A percentile compares a stretch with the other conserved stretches of the same genome.
Evolutionary conservation across 345 rosid genomes (phyloP).

Genomic region (Salix exigua): DNA sequence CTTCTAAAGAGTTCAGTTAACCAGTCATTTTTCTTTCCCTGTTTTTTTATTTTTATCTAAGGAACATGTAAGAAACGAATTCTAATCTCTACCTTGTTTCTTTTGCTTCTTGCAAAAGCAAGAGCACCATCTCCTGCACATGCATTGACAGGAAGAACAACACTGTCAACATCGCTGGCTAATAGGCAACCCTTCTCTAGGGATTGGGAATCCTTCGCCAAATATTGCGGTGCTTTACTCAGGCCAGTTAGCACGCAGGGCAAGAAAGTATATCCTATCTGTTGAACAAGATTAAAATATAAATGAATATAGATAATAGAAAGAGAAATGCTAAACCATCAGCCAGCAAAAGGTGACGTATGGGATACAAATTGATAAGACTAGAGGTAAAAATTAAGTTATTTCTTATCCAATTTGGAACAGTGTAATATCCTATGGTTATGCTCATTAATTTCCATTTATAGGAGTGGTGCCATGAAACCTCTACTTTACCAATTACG

Average conservation of each 20-base stretch:
- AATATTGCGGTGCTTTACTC: slow-evolving; percentile 52
- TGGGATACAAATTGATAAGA: background rate
- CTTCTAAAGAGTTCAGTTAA: background rate
- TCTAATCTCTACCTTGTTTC: slow-evolving; percentile 28
- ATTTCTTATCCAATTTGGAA: background rate
- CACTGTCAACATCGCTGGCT: slow-evolving; percentile 51
- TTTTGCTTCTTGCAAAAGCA: slow-evolving; percentile 49
- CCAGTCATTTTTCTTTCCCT: background rate
- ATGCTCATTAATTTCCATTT: background rate
- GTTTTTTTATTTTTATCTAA: background rate
- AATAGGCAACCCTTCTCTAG: slow-evolving; percentile 34
- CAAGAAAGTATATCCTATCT: slow-evolving; percentile 59
- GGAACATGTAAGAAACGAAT: background rate
- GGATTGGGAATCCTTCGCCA: slow-evolving; percentile 28
- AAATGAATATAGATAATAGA: background rate
- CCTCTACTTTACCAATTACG: background rate
- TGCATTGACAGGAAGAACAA: slow-evolving; percentile 50
- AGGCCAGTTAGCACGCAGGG: slow-evolving; percentile 65
- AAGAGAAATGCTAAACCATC: background rate
- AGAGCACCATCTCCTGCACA: slow-evolving; percentile 60
- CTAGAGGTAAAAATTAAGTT: background rate
- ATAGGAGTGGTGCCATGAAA: no score
- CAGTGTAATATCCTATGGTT: background rate
- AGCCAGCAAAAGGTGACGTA: background rate
- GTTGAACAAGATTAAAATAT: background rate